Evolutionary conservation across 192 early-diverging fungal species (phyloP).

Genomic region (Entomortierella lignicola): DNA sequence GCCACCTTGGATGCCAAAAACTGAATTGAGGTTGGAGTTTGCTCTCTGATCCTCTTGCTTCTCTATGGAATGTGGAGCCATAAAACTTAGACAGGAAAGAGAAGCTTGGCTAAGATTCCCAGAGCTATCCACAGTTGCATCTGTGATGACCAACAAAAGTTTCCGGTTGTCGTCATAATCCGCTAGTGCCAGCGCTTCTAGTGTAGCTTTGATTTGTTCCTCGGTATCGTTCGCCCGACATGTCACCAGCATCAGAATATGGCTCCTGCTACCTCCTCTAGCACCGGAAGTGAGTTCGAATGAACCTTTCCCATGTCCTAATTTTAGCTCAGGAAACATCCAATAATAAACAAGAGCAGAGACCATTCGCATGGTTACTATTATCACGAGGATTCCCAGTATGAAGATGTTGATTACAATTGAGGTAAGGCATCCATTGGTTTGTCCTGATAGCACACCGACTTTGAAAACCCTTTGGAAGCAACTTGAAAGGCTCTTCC

Average conservation of each 20-base stretch:
- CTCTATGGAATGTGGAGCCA: background rate
- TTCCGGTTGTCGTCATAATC: conserved; percentile 85
- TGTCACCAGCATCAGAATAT: conserved; percentile 81
- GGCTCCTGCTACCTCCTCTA: background rate
- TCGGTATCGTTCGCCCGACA: conserved; percentile 88
- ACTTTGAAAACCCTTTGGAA: conserved; percentile 24
- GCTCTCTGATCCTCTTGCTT: background rate
- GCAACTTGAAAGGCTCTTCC: conserved; percentile 2
- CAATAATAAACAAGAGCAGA: conserved; percentile 21
- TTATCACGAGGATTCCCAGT: conserved; percentile 15
- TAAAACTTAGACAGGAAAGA: conserved; percentile 10
- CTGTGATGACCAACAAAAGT: conserved; percentile 85
- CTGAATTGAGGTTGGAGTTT: conserved; percentile 69
- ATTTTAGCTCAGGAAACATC: background rate
- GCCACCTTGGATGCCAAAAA: background rate
- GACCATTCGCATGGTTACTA: conserved; percentile 17
- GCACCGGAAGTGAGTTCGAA: background rate
- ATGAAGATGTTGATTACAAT: conserved; percentile 20
- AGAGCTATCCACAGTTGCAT: conserved; percentile 83
- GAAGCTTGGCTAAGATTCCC: conserved; percentile 2
- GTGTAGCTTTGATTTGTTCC: conserved; percentile 75
- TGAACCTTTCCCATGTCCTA: conserved; percentile 3
- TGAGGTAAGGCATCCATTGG: conserved; percentile 20
- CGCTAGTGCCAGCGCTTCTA: conserved; percentile 82
- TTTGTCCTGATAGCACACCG: conserved; percentile 27